Conservation (phyloP, 202 grass and related monocot species). For the Digitaria exilis region DNA sequence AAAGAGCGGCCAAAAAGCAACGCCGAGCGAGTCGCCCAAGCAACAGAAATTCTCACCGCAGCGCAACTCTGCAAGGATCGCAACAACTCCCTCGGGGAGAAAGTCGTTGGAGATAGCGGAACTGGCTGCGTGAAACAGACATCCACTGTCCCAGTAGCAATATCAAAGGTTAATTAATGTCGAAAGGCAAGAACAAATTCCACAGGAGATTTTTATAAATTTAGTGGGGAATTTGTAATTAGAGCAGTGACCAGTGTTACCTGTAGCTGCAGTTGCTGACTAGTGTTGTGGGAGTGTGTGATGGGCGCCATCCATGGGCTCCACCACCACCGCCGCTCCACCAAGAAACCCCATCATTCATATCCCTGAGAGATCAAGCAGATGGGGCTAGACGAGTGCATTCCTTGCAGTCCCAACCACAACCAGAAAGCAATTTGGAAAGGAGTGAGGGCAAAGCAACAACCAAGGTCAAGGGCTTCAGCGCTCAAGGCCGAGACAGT, state of each 20-base stretch:
- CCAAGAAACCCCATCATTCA: constrained; percentile 59
- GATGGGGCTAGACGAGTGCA: constrained; percentile 44
- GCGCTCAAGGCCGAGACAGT: constrained; percentile 18
- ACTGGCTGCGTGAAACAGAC: constrained; percentile 33
- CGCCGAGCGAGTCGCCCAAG: too few species aligned
- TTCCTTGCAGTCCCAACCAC: constrained; percentile 49
- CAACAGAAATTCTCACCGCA: constrained; percentile 32
- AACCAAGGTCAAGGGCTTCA: constrained; percentile 48
- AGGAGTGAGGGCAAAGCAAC: constrained; percentile 55
- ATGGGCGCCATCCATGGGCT: constrained; percentile 37
- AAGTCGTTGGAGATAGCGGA: constrained; percentile 36
- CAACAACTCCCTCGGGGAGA: background rate
- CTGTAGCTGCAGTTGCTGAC: constrained; percentile 32
- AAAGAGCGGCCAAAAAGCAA: constrained; percentile 28
- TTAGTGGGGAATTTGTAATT: constrained; percentile 7
- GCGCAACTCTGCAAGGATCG: constrained; percentile 4
- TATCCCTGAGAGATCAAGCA: constrained; percentile 39
- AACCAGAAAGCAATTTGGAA: constrained; percentile 40
- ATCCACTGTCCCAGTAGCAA: constrained; percentile 16
- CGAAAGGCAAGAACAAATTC: constrained; percentile 25
- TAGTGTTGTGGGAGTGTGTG: constrained; percentile 27
- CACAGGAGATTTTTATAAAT: background rate
- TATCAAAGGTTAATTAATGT: constrained; percentile 34
- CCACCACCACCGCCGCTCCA: constrained; percentile 41
- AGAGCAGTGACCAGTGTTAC: constrained; percentile 29